A percentile compares a stretch with the other conserved stretches of the same genome.
phyloP scores from a whole-genome alignment of 164 flowering plant species.

The Vitis amurensis region DNA sequence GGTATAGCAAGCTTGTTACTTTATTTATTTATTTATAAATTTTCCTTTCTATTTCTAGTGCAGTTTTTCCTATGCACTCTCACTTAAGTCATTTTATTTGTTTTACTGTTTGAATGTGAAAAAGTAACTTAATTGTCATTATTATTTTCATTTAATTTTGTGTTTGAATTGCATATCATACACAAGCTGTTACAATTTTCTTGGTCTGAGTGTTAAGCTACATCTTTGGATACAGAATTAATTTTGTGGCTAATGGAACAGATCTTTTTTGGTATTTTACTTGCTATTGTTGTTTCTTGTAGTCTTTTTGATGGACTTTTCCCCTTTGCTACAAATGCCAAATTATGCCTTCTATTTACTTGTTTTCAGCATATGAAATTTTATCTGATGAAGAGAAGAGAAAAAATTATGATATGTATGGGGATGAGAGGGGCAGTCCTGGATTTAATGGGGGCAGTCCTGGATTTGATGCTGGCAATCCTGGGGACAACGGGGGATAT shows the following conservation, averaged over 20 bases:
- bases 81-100: neutral
- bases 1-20: slow-evolving; percentile 46
- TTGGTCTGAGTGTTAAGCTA: neutral
- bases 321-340: neutral
- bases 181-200: neutral
- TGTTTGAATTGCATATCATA: neutral
- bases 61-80: neutral
- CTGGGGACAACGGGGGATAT: slow-evolving; percentile 59
- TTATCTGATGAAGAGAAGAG: slow-evolving; percentile 91
- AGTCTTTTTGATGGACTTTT: neutral
- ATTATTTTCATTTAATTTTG: neutral
- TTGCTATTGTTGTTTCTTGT: neutral
- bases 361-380: slow-evolving; percentile 75
- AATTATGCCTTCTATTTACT: slow-evolving; percentile 4
- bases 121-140: too few species aligned
- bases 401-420: slow-evolving; percentile 86
- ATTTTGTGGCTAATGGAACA: neutral
- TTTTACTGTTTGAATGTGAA: too few species aligned
- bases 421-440: slow-evolving; percentile 78
- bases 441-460: slow-evolving; percentile 54
- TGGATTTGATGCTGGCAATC: slow-evolving; percentile 45
- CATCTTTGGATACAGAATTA: neutral
- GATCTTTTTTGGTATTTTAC: neutral
- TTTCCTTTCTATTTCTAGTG: neutral
- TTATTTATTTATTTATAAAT: neutral